Conservation (phyloP, 495 filamentous ascomycete genomes). For the Penicillium malachiteum region DNA sequence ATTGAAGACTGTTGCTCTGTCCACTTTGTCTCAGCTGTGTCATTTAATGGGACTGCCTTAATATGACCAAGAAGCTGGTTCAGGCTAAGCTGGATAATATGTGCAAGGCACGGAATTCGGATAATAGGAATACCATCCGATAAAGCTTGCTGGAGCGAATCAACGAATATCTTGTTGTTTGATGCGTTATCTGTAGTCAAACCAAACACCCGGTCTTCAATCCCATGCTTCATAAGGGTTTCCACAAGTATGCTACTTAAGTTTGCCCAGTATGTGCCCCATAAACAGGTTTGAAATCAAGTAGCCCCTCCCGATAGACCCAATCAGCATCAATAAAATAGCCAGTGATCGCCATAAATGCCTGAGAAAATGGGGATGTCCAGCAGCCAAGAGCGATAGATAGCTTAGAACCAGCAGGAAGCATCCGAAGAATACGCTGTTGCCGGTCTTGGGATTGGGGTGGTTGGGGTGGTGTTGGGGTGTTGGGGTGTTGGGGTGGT, state of each 20-base stretch:
- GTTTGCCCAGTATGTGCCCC: slow-evolving; percentile 8
- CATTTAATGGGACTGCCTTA: slow-evolving; percentile 13
- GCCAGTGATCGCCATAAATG: slow-evolving; percentile 24
- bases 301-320: slow-evolving; percentile 20
- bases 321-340: too few relatives aligned
- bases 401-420: slow-evolving; percentile 8
- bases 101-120: slow-evolving; percentile 10
- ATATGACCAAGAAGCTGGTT: slow-evolving; percentile 17
- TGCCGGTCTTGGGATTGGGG: slow-evolving; percentile 9
- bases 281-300: slow-evolving; percentile 21
- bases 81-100: slow-evolving; percentile 24
- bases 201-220: slow-evolving; percentile 10
- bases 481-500: too few relatives aligned
- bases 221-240: slow-evolving; percentile 9
- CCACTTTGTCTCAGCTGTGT: slow-evolving; percentile 11
- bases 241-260: slow-evolving; percentile 13
- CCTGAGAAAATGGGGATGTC: slow-evolving; percentile 12
- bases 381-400: slow-evolving; percentile 17
- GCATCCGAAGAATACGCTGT: slow-evolving; percentile 1
- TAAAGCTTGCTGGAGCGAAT: background rate
- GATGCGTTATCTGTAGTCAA: slow-evolving; percentile 23
- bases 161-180: slow-evolving; percentile 20
- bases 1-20: background rate
- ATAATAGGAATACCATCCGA: background rate
- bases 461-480: too few relatives aligned